These are phyloP conservation scores for Apiotrichum akiyoshidainum DNA, from an alignment of 1,284 basidiomycete genomes.

Conservation along the genomic window DNA sequence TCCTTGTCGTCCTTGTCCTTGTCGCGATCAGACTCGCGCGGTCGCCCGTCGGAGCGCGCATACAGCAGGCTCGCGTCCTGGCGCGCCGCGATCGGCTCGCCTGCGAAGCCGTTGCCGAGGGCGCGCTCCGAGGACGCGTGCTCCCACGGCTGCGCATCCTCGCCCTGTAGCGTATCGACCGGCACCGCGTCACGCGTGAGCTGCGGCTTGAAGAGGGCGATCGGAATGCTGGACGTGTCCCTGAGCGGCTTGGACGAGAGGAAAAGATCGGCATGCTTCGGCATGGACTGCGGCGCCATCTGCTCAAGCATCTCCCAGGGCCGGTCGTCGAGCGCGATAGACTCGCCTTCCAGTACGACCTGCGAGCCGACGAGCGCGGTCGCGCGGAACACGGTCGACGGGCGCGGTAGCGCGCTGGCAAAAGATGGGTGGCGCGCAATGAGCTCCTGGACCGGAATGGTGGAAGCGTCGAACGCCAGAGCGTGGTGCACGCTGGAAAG, in stretches of 20 bases:
- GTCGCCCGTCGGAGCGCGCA: constrained; percentile 6
- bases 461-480: constrained; percentile 30
- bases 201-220: constrained; percentile 38
- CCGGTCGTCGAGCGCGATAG: constrained; percentile 39
- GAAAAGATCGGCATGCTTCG: constrained; percentile 32
- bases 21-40: background rate
- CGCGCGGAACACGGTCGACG: constrained; percentile 27
- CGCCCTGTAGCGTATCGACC: background rate
- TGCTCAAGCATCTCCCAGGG: constrained; percentile 49
- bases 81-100: constrained; percentile 32
- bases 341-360: constrained; percentile 16
- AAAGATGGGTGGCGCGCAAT: constrained; percentile 21
- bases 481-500: constrained; percentile 21
- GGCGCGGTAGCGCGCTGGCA: constrained; percentile 27
- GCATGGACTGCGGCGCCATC: constrained; percentile 23
- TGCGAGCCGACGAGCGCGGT: constrained; percentile 28
- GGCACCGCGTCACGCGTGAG: constrained; percentile 40
- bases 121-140: constrained; percentile 37
- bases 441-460: constrained; percentile 22
- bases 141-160: constrained; percentile 20
- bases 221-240: constrained; percentile 40
- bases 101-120: constrained; percentile 41
- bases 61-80: constrained; percentile 33
- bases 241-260: constrained; percentile 29
- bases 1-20: background rate